Evolutionary conservation across 345 rosid species (phyloP).

Genomic region (Cardiospermum halicacabum): DNA sequence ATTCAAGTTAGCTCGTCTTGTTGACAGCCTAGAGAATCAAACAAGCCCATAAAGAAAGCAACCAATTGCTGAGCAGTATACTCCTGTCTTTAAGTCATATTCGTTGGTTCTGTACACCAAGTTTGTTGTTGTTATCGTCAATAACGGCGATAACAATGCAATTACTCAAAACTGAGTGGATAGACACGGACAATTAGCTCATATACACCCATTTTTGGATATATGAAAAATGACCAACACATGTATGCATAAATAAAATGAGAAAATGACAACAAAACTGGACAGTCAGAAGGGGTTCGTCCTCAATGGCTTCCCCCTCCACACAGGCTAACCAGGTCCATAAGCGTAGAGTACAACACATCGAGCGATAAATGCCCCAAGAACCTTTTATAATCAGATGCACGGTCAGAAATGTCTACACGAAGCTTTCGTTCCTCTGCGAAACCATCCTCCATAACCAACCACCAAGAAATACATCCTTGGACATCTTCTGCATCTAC

Average conservation of each 20-base stretch:
- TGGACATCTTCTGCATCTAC: slow-evolving; percentile 63
- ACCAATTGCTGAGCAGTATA: too few relatives aligned
- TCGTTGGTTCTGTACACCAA: background rate
- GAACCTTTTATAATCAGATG: slow-evolving; percentile 56
- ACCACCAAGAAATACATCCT: slow-evolving; percentile 93
- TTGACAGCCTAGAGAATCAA: background rate
- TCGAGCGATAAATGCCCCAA: slow-evolving; percentile 76
- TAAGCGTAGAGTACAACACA: slow-evolving; percentile 55
- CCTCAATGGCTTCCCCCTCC: slow-evolving; percentile 31
- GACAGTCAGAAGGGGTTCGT: background rate
- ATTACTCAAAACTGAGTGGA: background rate
- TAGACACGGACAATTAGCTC: background rate
- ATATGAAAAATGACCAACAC: too few relatives aligned
- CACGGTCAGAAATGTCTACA: slow-evolving; percentile 31
- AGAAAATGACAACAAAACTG: background rate
- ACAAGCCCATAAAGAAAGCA: background rate
- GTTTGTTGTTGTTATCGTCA: background rate
- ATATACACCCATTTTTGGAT: background rate
- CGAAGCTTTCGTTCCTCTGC: slow-evolving; percentile 50
- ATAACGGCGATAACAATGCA: background rate
- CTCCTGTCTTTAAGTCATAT: background rate
- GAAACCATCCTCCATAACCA: slow-evolving; percentile 75
- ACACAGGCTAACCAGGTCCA: slow-evolving; percentile 81
- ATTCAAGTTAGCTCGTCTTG: background rate
- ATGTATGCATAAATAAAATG: background rate